phyloP scores from a whole-genome alignment of 2,329 filamentous ascomycete genomes.

The Talaromyces islandicus region DNA sequence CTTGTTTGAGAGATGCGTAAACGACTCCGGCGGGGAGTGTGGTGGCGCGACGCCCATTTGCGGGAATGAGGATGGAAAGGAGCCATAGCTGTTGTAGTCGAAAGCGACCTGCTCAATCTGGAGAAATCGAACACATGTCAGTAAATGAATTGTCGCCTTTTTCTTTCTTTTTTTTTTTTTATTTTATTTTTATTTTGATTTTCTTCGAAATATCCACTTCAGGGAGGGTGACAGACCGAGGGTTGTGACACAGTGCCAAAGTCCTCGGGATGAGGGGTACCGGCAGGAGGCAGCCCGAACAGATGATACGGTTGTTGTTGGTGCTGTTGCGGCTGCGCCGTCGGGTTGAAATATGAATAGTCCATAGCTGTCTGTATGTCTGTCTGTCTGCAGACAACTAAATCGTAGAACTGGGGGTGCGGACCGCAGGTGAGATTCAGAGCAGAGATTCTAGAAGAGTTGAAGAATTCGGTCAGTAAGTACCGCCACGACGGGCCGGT shows the following conservation, averaged over 20 bases:
- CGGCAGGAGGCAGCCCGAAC: conserved; percentile 23
- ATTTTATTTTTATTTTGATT: too few relatives aligned
- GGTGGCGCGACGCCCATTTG: conserved; percentile 9
- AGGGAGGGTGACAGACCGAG: conserved; percentile 24
- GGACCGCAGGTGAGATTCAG: too few relatives aligned
- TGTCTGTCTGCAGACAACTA: background rate
- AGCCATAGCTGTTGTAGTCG: conserved; percentile 30
- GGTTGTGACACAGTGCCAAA: conserved; percentile 38
- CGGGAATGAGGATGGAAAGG: conserved; percentile 31
- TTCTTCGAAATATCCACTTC: background rate
- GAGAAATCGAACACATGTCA: background rate
- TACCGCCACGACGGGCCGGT: background rate
- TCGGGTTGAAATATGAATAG: conserved; percentile 37
- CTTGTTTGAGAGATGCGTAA: conserved; percentile 23
- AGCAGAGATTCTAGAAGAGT: conserved; percentile 7
- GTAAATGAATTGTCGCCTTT: background rate
- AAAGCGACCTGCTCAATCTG: conserved; percentile 16
- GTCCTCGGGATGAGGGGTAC: conserved; percentile 37
- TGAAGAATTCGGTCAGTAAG: background rate
- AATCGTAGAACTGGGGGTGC: background rate
- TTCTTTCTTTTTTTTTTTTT: too few relatives aligned
- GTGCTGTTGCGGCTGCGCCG: conserved; percentile 37
- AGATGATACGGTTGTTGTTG: conserved; percentile 15
- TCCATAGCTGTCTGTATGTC: conserved; percentile 42
- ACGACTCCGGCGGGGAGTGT: conserved; percentile 31